A percentile compares a stretch with the other conserved stretches of the same genome.
phyloP scores from a whole-genome alignment of 441 rosid genomes.

The Erysimum pusillum region DNA sequence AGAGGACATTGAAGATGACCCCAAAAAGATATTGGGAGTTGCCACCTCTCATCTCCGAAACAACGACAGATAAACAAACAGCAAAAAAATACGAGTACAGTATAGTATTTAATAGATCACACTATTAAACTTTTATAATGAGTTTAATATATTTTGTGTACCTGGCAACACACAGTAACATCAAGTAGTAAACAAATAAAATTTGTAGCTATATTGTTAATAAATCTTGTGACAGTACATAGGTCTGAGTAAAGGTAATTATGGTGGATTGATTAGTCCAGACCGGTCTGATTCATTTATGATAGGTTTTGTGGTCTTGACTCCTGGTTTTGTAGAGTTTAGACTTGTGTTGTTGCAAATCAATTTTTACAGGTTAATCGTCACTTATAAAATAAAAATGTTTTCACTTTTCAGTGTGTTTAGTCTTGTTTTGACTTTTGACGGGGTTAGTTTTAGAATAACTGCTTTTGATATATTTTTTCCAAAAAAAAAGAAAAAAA shows the following conservation, averaged over 20 bases:
- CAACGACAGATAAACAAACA: constrained; percentile 45
- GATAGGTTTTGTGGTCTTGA: constrained; percentile 11
- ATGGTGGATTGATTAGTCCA: constrained; percentile 9
- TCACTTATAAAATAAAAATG: not conserved
- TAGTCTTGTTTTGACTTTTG: not conserved
- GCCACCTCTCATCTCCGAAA: constrained; percentile 45
- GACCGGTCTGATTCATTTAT: not conserved
- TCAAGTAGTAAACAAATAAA: constrained; percentile 14
- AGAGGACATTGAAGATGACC: constrained; percentile 47
- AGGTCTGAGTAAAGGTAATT: not conserved
- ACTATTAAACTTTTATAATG: constrained; percentile 14
- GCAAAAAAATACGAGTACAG: constrained; percentile 16
- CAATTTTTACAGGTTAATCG: not conserved
- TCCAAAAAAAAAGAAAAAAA: no score
- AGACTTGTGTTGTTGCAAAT: not conserved
- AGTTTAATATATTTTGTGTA: not conserved
- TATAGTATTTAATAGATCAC: not conserved
- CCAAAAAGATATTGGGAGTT: constrained; percentile 48
- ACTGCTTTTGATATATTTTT: no score
- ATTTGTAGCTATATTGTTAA: not conserved
- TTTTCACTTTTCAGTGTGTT: not conserved
- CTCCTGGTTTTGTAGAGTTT: constrained; percentile 4
- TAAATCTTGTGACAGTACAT: constrained; percentile 12
- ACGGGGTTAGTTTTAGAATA: not conserved
- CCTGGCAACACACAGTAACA: constrained; percentile 34